These are phyloP conservation scores for Cryptosporidium andersoni DNA, from an alignment of 169 alveolate genomes.

Conservation along the genomic window DNA sequence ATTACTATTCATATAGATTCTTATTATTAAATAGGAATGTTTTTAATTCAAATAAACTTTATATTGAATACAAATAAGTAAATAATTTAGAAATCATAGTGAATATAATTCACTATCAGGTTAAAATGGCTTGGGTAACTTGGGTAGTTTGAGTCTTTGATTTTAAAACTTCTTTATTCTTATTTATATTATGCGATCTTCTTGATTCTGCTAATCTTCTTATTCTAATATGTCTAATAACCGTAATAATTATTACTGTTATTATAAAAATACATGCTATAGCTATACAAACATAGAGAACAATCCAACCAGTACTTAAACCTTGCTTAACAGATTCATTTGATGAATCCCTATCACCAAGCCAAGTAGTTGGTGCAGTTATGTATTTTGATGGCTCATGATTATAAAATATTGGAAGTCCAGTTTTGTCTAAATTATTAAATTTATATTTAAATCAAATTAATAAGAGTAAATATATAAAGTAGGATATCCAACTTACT, in stretches of 20 bases:
- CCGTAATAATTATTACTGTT: conserved; percentile 26
- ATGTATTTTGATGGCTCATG: too few species aligned
- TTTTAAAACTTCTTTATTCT: background rate
- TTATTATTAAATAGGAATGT: background rate
- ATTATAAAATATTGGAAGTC: conserved; percentile 30
- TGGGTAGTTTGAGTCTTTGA: too few species aligned
- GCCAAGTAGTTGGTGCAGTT: background rate
- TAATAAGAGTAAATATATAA: background rate
- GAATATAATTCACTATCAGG: too few species aligned
- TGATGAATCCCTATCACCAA: background rate
- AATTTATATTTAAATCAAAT: background rate
- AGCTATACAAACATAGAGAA: conserved; percentile 17
- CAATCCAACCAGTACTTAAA: conserved; percentile 42
- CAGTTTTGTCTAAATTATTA: conserved; percentile 9
- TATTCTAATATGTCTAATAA: conserved; percentile 28
- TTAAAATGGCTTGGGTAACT: too few species aligned
- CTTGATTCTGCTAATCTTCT: conserved; percentile 31
- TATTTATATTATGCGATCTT: background rate
- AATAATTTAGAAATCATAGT: too few species aligned
- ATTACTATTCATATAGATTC: background rate
- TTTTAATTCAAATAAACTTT: background rate
- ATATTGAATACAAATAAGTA: background rate
- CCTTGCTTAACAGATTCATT: background rate
- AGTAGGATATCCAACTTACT: conserved; percentile 10
- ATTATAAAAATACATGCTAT: conserved; percentile 31